These are phyloP conservation scores for Hygrophorus pudorinus DNA, from an alignment of 768 basidiomycete genomes.

Conservation along the genomic window DNA sequence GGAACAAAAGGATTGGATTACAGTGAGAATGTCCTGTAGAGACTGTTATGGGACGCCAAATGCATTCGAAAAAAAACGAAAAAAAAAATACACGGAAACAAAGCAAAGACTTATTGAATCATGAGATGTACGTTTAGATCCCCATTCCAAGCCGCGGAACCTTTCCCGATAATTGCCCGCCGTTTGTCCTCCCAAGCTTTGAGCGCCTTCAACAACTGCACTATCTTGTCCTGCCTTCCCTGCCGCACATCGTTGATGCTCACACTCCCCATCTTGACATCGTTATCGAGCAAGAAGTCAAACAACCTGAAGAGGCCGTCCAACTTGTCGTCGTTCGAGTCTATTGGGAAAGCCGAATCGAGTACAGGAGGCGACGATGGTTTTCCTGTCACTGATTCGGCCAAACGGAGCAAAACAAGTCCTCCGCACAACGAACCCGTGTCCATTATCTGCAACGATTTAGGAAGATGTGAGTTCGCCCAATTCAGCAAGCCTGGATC, in stretches of 20 bases:
- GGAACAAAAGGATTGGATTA: no score
- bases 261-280: conserved; percentile 83
- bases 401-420: conserved; percentile 72
- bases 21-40: no score
- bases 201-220: conserved; percentile 68
- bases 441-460: conserved; percentile 46
- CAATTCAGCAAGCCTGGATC: conserved; percentile 67
- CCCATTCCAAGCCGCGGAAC: not conserved
- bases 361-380: conserved; percentile 62
- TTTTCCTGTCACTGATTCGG: conserved; percentile 68
- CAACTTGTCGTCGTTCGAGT: conserved; percentile 64
- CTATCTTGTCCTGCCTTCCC: conserved; percentile 72
- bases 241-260: conserved; percentile 89
- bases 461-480: conserved; percentile 81
- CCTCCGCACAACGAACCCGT: conserved; percentile 47
- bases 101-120: no score
- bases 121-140: no score
- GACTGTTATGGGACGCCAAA: no score
- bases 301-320: conserved; percentile 85
- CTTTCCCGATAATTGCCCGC: conserved; percentile 32
- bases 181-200: conserved; percentile 78
- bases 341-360: conserved; percentile 67
- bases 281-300: conserved; percentile 88
- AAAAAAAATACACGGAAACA: no score
- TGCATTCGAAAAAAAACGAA: no score